phyloP scores from a whole-genome alignment of 352 stramenopile species.

The Globisporangium perplexum region DNA sequence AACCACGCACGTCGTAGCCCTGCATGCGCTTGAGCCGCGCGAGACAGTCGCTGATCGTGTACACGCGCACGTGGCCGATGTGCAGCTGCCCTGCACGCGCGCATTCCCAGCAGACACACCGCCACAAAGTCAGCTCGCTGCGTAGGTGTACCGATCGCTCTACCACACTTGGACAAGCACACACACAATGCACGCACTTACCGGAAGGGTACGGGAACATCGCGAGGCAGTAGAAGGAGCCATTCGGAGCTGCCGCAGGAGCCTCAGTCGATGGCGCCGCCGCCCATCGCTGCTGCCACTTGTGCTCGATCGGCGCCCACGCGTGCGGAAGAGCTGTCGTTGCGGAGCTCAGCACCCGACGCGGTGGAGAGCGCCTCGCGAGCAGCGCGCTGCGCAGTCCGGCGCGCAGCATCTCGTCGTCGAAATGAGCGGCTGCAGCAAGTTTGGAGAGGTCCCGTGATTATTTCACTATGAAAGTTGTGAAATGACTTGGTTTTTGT shows the following conservation, averaged over 20 bases:
- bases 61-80: conserved; percentile 99
- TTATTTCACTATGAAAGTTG: not conserved
- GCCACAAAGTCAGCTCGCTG: not conserved
- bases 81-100: conserved; percentile 84
- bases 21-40: conserved; percentile 96
- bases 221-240: conserved; percentile 86
- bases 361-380: conserved; percentile 3
- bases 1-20: conserved; percentile 79
- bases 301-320: conserved; percentile 56
- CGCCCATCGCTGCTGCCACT: conserved; percentile 71
- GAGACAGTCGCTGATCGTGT: conserved; percentile 99
- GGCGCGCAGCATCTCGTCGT: conserved; percentile 9
- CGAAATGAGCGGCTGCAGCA: not conserved
- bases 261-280: conserved; percentile 2
- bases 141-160: not conserved
- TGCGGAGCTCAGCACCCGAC: conserved; percentile 12
- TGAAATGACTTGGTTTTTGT: not conserved
- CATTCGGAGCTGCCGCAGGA: conserved; percentile 15
- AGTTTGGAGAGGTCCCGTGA: not conserved
- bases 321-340: conserved; percentile 10
- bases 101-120: not conserved
- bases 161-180: too few relatives aligned
- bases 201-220: conserved; percentile 99
- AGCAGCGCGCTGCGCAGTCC: conserved; percentile 11
- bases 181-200: conserved; percentile 3